phyloP scores from a whole-genome alignment of 23 red algal species.

The Rhodosorus marinus region DNA sequence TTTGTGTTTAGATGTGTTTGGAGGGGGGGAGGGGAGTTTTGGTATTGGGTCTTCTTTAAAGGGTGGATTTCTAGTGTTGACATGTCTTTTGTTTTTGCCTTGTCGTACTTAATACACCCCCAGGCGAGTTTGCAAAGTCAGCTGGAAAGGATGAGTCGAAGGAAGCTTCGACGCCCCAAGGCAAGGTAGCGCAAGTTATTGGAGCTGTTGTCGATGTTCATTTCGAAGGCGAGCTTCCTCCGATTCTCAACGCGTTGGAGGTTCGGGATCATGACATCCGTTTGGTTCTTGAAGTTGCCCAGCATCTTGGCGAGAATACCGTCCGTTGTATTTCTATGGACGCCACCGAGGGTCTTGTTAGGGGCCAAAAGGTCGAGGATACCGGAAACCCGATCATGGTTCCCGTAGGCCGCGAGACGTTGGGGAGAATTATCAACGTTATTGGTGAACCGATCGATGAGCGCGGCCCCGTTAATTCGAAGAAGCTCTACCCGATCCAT shows the following conservation, averaged over 20 bases:
- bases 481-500: slow-evolving; percentile 98
- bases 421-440: slow-evolving; percentile 98
- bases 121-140: too few relatives aligned
- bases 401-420: slow-evolving; percentile 83
- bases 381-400: slow-evolving; percentile 84
- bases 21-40: too few relatives aligned
- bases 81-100: too few relatives aligned
- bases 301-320: slow-evolving; percentile 97
- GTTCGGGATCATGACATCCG: slow-evolving; percentile 80
- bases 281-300: slow-evolving; percentile 92
- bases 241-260: slow-evolving; percentile 86
- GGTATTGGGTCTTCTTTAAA: too few relatives aligned
- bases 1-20: too few relatives aligned
- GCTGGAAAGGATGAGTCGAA: too few relatives aligned
- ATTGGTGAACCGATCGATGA: slow-evolving; percentile 99
- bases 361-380: slow-evolving; percentile 78
- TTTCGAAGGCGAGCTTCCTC: slow-evolving; percentile 71
- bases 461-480: slow-evolving; percentile 79
- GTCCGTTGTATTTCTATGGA: slow-evolving; percentile 98
- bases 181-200: slow-evolving; percentile 91
- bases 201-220: slow-evolving; percentile 98
- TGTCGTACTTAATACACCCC: too few relatives aligned
- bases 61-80: too few relatives aligned
- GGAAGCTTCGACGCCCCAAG: too few relatives aligned
- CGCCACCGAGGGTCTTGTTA: slow-evolving; percentile 94